Percentiles rank a stretch among this genome's conserved stretches.
Evolutionary conservation across 176 grass and related monocot genomes (phyloP).

Genomic region (Musa itinerans): DNA sequence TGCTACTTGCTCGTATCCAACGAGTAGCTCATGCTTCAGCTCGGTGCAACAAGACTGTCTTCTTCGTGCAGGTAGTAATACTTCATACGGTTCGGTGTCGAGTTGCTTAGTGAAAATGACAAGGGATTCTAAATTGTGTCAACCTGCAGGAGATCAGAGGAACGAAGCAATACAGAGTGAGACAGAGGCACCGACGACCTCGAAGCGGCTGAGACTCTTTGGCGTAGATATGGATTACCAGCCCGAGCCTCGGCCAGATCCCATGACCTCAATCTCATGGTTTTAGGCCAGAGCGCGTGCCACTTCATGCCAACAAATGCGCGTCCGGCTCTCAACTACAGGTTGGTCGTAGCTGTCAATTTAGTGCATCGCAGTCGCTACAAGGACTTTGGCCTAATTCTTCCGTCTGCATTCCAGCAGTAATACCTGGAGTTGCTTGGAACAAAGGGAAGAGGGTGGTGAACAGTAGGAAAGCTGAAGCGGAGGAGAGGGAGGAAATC

Average conservation of each 20-base stretch:
- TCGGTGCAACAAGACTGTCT: background rate
- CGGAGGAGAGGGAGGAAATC: background rate
- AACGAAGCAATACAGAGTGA: background rate
- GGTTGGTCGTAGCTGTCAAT: background rate
- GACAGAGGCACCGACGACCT: background rate
- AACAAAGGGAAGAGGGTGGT: background rate
- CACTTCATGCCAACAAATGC: background rate
- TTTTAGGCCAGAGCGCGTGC: background rate
- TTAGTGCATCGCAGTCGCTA: too few relatives aligned
- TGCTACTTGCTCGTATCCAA: background rate
- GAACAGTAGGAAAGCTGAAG: too few relatives aligned
- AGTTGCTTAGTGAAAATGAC: background rate
- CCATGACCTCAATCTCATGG: background rate
- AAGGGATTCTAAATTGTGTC: background rate
- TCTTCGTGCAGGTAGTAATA: background rate
- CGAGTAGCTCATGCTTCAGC: background rate
- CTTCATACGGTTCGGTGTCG: background rate
- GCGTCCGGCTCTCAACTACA: background rate
- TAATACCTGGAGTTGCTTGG: background rate
- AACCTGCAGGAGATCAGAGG: constrained; percentile 5
- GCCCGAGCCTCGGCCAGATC: background rate
- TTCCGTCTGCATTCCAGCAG: background rate
- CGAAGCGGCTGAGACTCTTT: constrained; percentile 15
- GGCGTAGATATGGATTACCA: constrained; percentile 3
- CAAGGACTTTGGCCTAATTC: too few relatives aligned